A percentile compares a stretch with the other conserved stretches of the same genome.
Evolutionary conservation across 2,329 filamentous ascomycete genomes (phyloP).

Genomic region (Gnomoniopsis smithogilvyi): DNA sequence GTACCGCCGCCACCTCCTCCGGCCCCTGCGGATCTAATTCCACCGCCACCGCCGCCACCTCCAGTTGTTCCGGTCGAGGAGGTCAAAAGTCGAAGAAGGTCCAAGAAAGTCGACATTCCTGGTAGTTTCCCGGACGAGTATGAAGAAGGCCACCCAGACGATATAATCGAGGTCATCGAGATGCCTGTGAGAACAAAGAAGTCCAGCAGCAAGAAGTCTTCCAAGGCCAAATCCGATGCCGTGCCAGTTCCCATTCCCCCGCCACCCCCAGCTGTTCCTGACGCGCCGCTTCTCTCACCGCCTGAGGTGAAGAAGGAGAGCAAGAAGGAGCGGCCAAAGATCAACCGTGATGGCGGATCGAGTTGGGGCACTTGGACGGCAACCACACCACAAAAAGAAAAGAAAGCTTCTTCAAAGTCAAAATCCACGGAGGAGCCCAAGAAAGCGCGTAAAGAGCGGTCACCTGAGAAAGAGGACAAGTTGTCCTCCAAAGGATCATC

Average conservation of each 20-base stretch:
- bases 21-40: slow-evolving; percentile 4
- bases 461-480: slow-evolving; percentile 62
- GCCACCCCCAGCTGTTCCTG: slow-evolving; percentile 45
- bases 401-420: slow-evolving; percentile 58
- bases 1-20: slow-evolving; percentile 33
- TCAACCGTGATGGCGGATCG: slow-evolving; percentile 63
- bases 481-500: slow-evolving; percentile 64
- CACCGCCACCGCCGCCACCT: slow-evolving; percentile 38
- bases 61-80: slow-evolving; percentile 32
- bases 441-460: slow-evolving; percentile 41
- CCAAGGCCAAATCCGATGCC: slow-evolving; percentile 31
- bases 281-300: slow-evolving; percentile 46
- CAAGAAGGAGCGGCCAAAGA: slow-evolving; percentile 74
- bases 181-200: slow-evolving; percentile 41
- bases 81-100: slow-evolving; percentile 34
- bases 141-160: slow-evolving; percentile 31
- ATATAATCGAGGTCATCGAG: slow-evolving; percentile 49
- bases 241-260: slow-evolving; percentile 32
- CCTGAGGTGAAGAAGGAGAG: slow-evolving; percentile 54
- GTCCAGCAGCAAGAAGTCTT: slow-evolving; percentile 42
- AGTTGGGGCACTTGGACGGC: slow-evolving; percentile 77
- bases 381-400: slow-evolving; percentile 46
- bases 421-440: slow-evolving; percentile 58
- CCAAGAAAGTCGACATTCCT: slow-evolving; percentile 42
- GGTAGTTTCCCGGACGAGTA: slow-evolving; percentile 57